Evolutionary conservation across 371 early-diverging fungal species (phyloP), one percentile per base, ranked within the genome.

Genomic region (Catenaria anguillulae): DNA sequence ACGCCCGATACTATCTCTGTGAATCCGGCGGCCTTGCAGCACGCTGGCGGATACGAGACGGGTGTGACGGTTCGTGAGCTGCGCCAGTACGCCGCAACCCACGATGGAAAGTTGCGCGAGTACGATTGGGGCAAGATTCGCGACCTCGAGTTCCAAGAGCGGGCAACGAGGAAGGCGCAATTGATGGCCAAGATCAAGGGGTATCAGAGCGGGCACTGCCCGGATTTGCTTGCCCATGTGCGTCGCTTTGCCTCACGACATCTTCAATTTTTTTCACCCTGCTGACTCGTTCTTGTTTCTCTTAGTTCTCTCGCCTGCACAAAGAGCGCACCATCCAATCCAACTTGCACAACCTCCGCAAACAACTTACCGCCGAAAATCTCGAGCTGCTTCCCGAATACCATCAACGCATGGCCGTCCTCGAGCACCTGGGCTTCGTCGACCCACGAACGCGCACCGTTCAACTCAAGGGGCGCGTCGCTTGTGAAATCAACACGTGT

Each of bases 401-500:
- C 67, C 81, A 92, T 50, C 85, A 87, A 66, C 82, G 95, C 4
- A 74, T 93, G 12, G 80, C 83, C 34, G 89, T 97, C 10, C 79
- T 97, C 42, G 79, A 84, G 63, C 70, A 69, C 21, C 73, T 93
- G 62, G 76, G 80, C 2, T 94, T 86, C 65, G 81, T 93, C 55
- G 92, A 91, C 60, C 21, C 58, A 26, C 60, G 33, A 17, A 12
- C 36, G 60, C 81, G 84, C 50, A 88, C 89, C 0, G 92, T 97
- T 4, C 86, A 89, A 62, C 83, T 98, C 46, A 99, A 99, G 77
- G 99, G 99, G n/a, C 87, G 93, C 31, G 92, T 99, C n/a, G 99
- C 97, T 2, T 97, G 97, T 73, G 98, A 99, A 73, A 89, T 91
- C 68, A 90, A 91, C 70, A 85, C 96, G 23, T 96, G 90, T 0